Conservation (phyloP, 2,329 filamentous ascomycete species). For the Penicillium sp. region DNA sequence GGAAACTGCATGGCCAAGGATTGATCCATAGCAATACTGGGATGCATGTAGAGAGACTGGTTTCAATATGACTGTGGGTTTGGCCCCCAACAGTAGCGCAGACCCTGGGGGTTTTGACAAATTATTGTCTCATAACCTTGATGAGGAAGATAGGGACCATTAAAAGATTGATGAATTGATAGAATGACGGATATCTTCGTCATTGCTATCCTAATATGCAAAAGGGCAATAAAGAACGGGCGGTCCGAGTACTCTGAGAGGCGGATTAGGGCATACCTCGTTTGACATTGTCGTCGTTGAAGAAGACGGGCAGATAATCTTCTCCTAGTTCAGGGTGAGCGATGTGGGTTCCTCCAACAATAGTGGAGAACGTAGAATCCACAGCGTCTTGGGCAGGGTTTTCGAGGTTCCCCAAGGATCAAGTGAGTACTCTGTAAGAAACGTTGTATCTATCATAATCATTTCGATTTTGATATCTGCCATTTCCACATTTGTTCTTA, state of each 20-base stretch:
- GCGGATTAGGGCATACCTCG: background rate
- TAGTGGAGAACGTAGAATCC: background rate
- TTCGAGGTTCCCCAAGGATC: background rate
- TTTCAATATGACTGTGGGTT: background rate
- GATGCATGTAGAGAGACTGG: no score
- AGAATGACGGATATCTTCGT: background rate
- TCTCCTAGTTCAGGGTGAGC: background rate
- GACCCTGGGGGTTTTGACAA: background rate
- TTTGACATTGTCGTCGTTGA: background rate
- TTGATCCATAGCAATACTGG: background rate
- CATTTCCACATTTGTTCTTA: background rate
- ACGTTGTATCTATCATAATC: background rate
- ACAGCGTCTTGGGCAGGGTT: background rate
- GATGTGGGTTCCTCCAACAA: background rate
- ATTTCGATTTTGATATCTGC: background rate
- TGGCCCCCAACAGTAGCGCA: background rate
- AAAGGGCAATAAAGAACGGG: background rate
- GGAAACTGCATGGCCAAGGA: background rate
- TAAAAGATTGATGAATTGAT: background rate
- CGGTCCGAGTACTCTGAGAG: background rate
- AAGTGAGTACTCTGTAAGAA: background rate
- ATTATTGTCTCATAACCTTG: background rate
- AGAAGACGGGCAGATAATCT: background rate
- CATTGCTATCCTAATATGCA: background rate
- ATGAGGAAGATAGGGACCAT: background rate